Conservation (phyloP, 2,329 filamentous ascomycete species). For the Thermoascus crustaceus region DNA sequence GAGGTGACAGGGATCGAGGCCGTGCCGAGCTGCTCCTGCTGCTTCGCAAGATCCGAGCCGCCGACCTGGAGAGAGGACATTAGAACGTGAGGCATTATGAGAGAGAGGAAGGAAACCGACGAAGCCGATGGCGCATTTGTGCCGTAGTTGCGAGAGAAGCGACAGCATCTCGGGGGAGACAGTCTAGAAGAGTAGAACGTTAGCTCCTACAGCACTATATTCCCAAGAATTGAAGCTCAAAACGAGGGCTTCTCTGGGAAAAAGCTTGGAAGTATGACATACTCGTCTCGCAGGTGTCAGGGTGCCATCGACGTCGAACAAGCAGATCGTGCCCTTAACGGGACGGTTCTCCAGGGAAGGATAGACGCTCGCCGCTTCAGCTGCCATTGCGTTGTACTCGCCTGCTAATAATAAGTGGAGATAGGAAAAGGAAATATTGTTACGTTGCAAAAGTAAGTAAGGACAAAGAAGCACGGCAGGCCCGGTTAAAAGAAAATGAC, state of each 20-base stretch:
- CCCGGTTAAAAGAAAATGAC: background rate
- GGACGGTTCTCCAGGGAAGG: constrained; percentile 75
- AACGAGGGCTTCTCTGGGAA: background rate
- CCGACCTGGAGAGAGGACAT: constrained; percentile 48
- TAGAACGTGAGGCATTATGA: constrained; percentile 7
- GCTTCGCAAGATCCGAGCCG: constrained; percentile 84
- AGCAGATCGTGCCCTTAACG: constrained; percentile 82
- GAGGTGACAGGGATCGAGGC: constrained; percentile 60
- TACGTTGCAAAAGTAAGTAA: constrained; percentile 3
- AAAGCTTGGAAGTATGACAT: constrained; percentile 23
- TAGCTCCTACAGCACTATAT: constrained; percentile 3
- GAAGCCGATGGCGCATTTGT: constrained; percentile 82
- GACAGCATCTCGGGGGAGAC: constrained; percentile 75
- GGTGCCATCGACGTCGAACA: constrained; percentile 95
- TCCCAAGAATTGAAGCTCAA: background rate
- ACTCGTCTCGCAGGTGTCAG: constrained; percentile 76
- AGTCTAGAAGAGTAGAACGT: constrained; percentile 35
- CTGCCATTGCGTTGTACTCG: constrained; percentile 17
- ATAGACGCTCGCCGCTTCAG: constrained; percentile 38
- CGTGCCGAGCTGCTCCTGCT: constrained; percentile 88
- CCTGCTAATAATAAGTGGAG: constrained; percentile 5
- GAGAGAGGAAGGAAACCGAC: constrained; percentile 28
- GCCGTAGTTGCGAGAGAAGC: constrained; percentile 68
- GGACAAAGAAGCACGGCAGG: constrained; percentile 4
- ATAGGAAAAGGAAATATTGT: constrained; percentile 6